phyloP scores from a whole-genome alignment of 352 stramenopile genomes.

The Stramenopiles sp. region DNA sequence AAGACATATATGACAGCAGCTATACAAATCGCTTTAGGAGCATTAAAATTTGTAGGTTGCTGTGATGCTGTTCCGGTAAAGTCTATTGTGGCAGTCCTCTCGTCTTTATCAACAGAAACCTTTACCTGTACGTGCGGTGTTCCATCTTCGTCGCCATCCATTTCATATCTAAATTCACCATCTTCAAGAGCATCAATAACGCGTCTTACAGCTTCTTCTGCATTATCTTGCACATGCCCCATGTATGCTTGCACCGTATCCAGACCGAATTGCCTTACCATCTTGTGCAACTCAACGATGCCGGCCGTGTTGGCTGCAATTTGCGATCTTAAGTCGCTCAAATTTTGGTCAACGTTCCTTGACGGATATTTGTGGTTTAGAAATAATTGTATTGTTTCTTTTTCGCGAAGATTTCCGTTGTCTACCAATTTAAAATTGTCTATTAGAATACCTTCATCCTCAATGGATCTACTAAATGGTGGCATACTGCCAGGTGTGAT shows the following conservation, averaged over 20 bases:
- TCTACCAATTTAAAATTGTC: constrained; percentile 95
- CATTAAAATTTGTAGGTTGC: constrained; percentile 94
- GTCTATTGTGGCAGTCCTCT: constrained; percentile 78
- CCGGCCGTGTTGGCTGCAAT: constrained; percentile 92
- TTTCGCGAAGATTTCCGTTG: constrained; percentile 79
- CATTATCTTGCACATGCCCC: constrained; percentile 78
- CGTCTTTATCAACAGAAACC: constrained; percentile 77
- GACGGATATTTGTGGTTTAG: no score
- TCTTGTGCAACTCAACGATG: constrained; percentile 74
- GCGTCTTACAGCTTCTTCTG: constrained; percentile 20
- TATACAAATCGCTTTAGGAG: constrained; percentile 88
- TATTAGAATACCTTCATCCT: constrained; percentile 95
- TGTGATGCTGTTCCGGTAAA: constrained; percentile 89
- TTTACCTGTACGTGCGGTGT: constrained; percentile 82
- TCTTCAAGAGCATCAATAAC: no score
- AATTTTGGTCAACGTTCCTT: no score
- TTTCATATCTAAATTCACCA: no score
- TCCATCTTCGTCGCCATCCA: constrained; percentile 98
- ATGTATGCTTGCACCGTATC: constrained; percentile 91
- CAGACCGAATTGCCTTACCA: constrained; percentile 73
- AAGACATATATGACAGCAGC: constrained; percentile 98
- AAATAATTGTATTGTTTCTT: constrained; percentile 20
- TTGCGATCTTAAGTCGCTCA: no score
- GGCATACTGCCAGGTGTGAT: constrained; percentile 87
- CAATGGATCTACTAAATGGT: constrained; percentile 75